These are phyloP conservation scores for Malassezia globosa DNA, from an alignment of 1,284 basidiomycete genomes.

Conservation along the genomic window DNA sequence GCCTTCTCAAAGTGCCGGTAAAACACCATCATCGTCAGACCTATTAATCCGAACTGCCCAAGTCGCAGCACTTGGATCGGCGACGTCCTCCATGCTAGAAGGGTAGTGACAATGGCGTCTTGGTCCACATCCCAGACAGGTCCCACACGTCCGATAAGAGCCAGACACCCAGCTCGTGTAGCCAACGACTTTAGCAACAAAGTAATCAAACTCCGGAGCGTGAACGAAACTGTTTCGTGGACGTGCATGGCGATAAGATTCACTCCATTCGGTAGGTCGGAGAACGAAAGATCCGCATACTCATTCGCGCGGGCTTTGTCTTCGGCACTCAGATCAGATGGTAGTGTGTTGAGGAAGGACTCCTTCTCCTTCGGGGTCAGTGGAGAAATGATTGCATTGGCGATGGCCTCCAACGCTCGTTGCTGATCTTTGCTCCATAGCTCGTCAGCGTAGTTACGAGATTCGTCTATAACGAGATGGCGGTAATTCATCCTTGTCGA, in stretches of 20 bases:
- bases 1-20: constrained; percentile 36
- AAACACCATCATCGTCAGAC: constrained; percentile 32
- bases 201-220: constrained; percentile 25
- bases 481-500: background rate
- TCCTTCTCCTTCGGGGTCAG: constrained; percentile 32
- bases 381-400: constrained; percentile 34
- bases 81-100: constrained; percentile 29
- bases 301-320: constrained; percentile 29
- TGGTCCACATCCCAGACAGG: constrained; percentile 32
- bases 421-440: constrained; percentile 23
- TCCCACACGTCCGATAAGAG: constrained; percentile 34
- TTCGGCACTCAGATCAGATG: constrained; percentile 22
- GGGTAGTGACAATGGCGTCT: constrained; percentile 19
- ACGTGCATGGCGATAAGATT: constrained; percentile 34
- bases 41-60: constrained; percentile 33
- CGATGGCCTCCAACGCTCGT: constrained; percentile 34
- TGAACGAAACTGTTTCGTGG: constrained; percentile 24
- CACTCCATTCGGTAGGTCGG: constrained; percentile 26
- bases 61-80: constrained; percentile 35
- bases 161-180: constrained; percentile 35
- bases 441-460: constrained; percentile 20
- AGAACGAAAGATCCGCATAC: constrained; percentile 33
- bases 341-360: constrained; percentile 28
- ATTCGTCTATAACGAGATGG: background rate
- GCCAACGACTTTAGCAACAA: constrained; percentile 31